Evolutionary conservation across 805 yeast genomes (phyloP).

Genomic region (Pichia heedii): DNA sequence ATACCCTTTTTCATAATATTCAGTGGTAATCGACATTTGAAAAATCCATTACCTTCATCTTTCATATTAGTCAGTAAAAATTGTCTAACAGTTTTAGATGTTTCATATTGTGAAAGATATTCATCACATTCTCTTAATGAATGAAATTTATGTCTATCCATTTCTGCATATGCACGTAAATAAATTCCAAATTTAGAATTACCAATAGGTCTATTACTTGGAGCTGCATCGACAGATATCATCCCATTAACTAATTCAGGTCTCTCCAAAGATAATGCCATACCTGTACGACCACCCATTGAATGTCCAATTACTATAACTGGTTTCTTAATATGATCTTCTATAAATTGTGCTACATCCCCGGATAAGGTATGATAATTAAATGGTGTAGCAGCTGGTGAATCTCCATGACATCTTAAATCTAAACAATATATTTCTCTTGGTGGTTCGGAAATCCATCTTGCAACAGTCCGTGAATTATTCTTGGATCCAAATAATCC

Average conservation of each 20-base stretch:
- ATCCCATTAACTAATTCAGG: constrained; percentile 55
- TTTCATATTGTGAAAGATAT: constrained; percentile 54
- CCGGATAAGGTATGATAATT: constrained; percentile 77
- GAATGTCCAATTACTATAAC: constrained; percentile 74
- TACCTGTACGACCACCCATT: constrained; percentile 91
- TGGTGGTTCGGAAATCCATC: constrained; percentile 32
- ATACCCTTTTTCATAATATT: constrained; percentile 57
- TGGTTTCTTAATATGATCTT: constrained; percentile 32
- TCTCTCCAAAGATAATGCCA: constrained; percentile 69
- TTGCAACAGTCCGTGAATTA: constrained; percentile 78
- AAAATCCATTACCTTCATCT: constrained; percentile 23
- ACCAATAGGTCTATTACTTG: constrained; percentile 41
- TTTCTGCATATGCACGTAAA: constrained; percentile 49
- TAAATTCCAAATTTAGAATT: constrained; percentile 52
- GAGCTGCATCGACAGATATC: constrained; percentile 85
- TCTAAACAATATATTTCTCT: constrained; percentile 60
- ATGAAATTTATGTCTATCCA: constrained; percentile 39
- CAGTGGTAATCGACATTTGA: constrained; percentile 57
- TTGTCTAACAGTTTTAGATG: constrained; percentile 52
- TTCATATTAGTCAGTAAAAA: constrained; percentile 66
- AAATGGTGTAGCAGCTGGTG: constrained; percentile 66
- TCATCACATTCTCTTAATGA: constrained; percentile 60
- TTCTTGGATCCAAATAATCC: constrained; percentile 80
- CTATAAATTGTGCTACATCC: constrained; percentile 71
- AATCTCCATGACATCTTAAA: constrained; percentile 85